Base-by-base conservation (phyloP, 306 rosid genomes). In the Lathyrus aphaca region DNA sequence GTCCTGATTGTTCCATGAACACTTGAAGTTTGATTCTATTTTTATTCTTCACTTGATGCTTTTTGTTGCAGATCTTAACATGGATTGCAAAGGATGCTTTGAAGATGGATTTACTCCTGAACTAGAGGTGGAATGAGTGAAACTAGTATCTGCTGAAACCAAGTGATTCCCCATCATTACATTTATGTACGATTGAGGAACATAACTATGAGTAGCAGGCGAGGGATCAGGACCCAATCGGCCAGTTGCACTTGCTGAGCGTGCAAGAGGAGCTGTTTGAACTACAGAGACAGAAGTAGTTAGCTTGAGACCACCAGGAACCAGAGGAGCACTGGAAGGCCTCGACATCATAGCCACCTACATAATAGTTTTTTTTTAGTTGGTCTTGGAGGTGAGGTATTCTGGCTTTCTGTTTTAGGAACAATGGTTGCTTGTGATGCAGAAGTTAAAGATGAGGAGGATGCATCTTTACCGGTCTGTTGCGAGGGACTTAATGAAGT, bases 151-250 rank as follows among this genome's bases (percentile, higher is more conserved):
- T 51, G 86, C 80, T 9, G 92, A 74, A 13, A 80, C 59, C 35
- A 68, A 79, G 38, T 82, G 82, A 75, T 89, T 91, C 57, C 97
- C 96, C 68, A 95, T 79, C 23, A 89, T 95, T 76, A 96, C 99
- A 81, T 95, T 95, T 80, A 96, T 87, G 75, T 95, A 95, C 12
- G 99, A 95, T 74, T 85, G 99, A 30, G 92, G 96, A 80, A 73
- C 81, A 74, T 75, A 80, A 70, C 92, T 87, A 61, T 82, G 96
- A 15, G 96, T 86, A 30, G 91, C 89, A 25, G 92, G 86, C 1
- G 91, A 80, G 58, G 92, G 87, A 45, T 95, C 99, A 18, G 97
- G 96, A 67, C 97, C 96, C 83, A 95, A 83, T 74, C 96, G 85
- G 58, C 96, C 95, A 46, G 93, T 83, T 45, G 97, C 95, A 73